These are phyloP conservation scores for Eucalyptus brandiana DNA, from an alignment of 345 rosid species.

Conservation along the genomic window DNA sequence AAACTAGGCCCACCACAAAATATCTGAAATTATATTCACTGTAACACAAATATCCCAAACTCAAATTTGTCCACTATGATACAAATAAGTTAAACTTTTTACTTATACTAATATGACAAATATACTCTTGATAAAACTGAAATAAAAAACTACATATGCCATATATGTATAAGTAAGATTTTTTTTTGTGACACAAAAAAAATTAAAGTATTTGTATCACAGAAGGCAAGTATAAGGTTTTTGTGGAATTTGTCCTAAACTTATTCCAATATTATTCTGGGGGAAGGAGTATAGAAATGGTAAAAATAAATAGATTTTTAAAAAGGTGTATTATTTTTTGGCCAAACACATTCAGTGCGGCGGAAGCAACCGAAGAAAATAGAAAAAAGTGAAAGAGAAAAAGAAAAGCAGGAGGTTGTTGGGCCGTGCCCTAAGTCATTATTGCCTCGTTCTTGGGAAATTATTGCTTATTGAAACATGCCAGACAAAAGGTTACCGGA, in stretches of 20 bases:
- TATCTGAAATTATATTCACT: too few species aligned
- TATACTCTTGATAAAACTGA: fast-evolving
- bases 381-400: neutral
- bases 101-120: fast-evolving
- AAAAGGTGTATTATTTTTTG: neutral
- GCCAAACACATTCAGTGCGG: neutral
- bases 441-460: neutral
- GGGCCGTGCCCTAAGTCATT: neutral
- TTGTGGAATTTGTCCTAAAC: neutral
- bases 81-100: too few species aligned
- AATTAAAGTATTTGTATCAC: too few species aligned
- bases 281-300: neutral
- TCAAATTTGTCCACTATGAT: fast-evolving
- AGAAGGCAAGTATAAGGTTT: neutral
- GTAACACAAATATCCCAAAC: too few species aligned
- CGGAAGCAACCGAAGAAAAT: neutral
- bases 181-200: neutral
- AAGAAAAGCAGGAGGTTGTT: neutral
- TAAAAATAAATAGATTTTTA: neutral
- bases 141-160: too few species aligned
- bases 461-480: neutral
- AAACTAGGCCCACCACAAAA: neutral
- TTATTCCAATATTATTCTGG: neutral
- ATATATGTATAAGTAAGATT: neutral
- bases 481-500: neutral